Base-by-base conservation (phyloP, 116 monocot species). In the Iris pallida region DNA sequence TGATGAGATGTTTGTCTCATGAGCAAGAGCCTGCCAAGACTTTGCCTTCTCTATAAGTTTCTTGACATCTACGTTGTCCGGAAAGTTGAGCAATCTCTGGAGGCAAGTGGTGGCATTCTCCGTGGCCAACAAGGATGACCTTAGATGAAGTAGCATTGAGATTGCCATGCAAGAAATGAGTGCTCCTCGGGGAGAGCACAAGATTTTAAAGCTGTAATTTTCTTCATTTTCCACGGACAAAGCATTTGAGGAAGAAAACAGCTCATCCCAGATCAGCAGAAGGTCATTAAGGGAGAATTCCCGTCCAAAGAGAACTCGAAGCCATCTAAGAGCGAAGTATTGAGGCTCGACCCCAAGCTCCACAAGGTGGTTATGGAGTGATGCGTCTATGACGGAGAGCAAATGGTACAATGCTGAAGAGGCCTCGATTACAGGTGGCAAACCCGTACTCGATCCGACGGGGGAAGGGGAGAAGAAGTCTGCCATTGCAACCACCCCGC, bases 261-360 rank as follows among this genome's bases (percentile, higher is more conserved):
- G 61, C 54, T 98, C 93, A 70, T 98, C 98, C 98, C 98, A 98
- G 40, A 98, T 72, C 5, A 80, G 44, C 40, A 98, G 77, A 18
- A 98, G 82, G 89, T 90, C 79, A 44, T 82, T 71, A 16, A 98
- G 86, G 20, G 76, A 76, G 59, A 98, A 98, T 46, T 98, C 98
- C 2, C 98, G 82, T 41, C 90, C 88, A 59, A 92, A 98, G 13
- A 98, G 71, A 61, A 98, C 90, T 12, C 97, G 89, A 57, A 98
- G 61, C 97, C 97, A 98, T 64, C 97, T 71, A n/a, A 98, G 79
- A 11, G 85, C 85, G 63, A 98, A 98, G 67, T 92, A 98, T 16
- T 92, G 97, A 53, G 97, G 97, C 55, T 98, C 92, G 0, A 98
- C 93, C 9, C 80, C 83, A 16, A 98, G 81, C 19, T 86, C 90